A percentile compares a stretch with the other conserved stretches of the same genome.
phyloP scores from a whole-genome alignment of 805 yeast genomes.

The Candida easanensis region DNA sequence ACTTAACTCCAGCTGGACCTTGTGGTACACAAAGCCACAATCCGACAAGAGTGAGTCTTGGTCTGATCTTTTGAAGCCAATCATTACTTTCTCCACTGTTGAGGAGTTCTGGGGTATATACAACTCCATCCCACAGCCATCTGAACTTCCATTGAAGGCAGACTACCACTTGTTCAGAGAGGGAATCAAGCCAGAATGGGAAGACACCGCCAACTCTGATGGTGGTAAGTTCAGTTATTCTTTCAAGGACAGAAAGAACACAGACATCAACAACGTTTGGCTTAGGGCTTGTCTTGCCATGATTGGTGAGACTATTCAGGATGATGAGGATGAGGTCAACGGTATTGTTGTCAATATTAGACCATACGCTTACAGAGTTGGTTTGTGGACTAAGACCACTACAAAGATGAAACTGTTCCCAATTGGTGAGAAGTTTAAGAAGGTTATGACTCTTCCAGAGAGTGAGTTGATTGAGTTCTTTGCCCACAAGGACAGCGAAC shows the following conservation, averaged over 20 bases:
- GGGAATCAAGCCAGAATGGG: constrained; percentile 98
- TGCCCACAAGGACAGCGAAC: constrained; percentile 43
- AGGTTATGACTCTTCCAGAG: constrained; percentile 73
- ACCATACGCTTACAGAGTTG: constrained; percentile 76
- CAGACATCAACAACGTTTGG: constrained; percentile 87
- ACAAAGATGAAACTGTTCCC: constrained; percentile 60
- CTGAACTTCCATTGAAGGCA: constrained; percentile 85
- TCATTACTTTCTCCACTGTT: constrained; percentile 87
- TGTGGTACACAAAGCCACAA: constrained; percentile 97
- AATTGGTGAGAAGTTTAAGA: constrained; percentile 85
- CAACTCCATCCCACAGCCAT: constrained; percentile 89
- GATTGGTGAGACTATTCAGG: constrained; percentile 91
- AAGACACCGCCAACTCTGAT: constrained; percentile 77
- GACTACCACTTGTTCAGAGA: constrained; percentile 95
- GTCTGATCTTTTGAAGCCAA: constrained; percentile 90
- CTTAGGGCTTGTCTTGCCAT: constrained; percentile 82
- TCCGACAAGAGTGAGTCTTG: constrained; percentile 74
- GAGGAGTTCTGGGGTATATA: constrained; percentile 99
- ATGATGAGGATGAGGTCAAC: constrained; percentile 78
- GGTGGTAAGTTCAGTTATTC: constrained; percentile 95
- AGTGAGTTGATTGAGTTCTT: constrained; percentile 78
- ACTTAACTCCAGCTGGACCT: constrained; percentile 85
- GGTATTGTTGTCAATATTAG: constrained; percentile 92
- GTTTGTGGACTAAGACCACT: constrained; percentile 89
- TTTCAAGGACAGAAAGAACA: constrained; percentile 56